These are phyloP conservation scores for Solanum verrucosum DNA, from an alignment of 257 asterid species.

Conservation along the genomic window DNA sequence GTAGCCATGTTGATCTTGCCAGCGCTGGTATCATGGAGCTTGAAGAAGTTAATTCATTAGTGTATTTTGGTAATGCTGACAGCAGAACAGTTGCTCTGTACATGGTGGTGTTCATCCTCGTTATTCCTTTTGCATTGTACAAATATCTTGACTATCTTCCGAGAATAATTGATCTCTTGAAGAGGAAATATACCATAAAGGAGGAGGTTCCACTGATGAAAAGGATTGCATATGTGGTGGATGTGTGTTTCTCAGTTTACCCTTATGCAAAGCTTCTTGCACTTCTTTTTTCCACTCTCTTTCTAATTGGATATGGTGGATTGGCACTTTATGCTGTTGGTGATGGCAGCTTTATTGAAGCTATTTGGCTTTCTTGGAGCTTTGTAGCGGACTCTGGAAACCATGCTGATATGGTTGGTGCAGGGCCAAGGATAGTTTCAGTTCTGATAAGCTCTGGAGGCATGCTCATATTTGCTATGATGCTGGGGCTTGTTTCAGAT, in stretches of 20 bases:
- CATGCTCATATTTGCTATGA: slow-evolving; percentile 99
- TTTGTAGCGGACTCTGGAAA: slow-evolving; percentile 96
- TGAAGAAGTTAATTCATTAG: slow-evolving; percentile 29
- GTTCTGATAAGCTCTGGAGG: slow-evolving; percentile 94
- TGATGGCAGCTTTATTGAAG: slow-evolving; percentile 82
- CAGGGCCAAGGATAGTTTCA: slow-evolving; percentile 84
- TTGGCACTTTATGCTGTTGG: slow-evolving; percentile 90
- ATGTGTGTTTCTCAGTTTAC: slow-evolving; percentile 87
- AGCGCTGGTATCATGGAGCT: slow-evolving; percentile 22
- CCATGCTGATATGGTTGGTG: slow-evolving; percentile 87
- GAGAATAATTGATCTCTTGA: slow-evolving; percentile 39
- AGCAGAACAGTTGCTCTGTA: slow-evolving; percentile 60
- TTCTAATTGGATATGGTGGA: slow-evolving; percentile 89
- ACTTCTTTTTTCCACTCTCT: slow-evolving; percentile 89
- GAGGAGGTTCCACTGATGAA: slow-evolving; percentile 88
- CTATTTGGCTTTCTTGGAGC: slow-evolving; percentile 96
- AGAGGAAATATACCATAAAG: slow-evolving; percentile 37
- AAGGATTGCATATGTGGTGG: slow-evolving; percentile 81
- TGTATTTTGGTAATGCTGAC: slow-evolving; percentile 28
- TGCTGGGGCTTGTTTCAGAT: slow-evolving; percentile 98
- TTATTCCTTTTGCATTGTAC: slow-evolving; percentile 65
- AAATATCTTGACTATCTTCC: slow-evolving; percentile 73
- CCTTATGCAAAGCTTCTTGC: slow-evolving; percentile 97
- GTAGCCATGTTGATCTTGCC: slow-evolving; percentile 27
- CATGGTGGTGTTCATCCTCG: slow-evolving; percentile 53